phyloP scores from a whole-genome alignment of 2,329 filamentous ascomycete species.

The Scedosporium dehoogii region DNA sequence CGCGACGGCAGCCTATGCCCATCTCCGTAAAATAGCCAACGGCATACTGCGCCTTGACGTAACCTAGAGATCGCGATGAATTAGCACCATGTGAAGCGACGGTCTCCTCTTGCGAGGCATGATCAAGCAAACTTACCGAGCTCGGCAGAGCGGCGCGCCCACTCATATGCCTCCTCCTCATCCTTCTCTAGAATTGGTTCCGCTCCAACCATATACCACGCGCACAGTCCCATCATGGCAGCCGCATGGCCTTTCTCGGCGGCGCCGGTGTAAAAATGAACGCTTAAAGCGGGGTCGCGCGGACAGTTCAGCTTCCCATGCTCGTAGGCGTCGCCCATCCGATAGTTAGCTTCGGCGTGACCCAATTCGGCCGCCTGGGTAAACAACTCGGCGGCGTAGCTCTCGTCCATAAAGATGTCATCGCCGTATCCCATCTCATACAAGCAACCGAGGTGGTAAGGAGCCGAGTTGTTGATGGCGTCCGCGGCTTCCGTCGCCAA shows the following conservation, averaged over 20 bases:
- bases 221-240: slow-evolving; percentile 97
- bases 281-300: slow-evolving; percentile 80
- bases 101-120: too few species aligned
- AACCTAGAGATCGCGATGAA: slow-evolving; percentile 32
- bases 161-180: slow-evolving; percentile 92
- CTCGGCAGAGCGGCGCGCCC: slow-evolving; percentile 80
- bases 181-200: slow-evolving; percentile 89
- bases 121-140: slow-evolving; percentile 50
- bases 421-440: slow-evolving; percentile 93
- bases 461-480: slow-evolving; percentile 81
- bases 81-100: neutral
- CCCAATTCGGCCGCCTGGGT: slow-evolving; percentile 90
- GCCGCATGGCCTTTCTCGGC: slow-evolving; percentile 73
- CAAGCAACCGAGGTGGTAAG: slow-evolving; percentile 78
- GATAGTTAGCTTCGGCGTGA: slow-evolving; percentile 74
- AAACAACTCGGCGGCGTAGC: slow-evolving; percentile 86
- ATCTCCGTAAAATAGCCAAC: slow-evolving; percentile 97
- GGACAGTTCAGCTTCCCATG: slow-evolving; percentile 82
- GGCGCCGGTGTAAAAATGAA: slow-evolving; percentile 94
- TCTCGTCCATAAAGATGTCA: slow-evolving; percentile 83
- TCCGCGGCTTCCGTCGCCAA: slow-evolving; percentile 85
- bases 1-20: slow-evolving; percentile 90
- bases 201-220: slow-evolving; percentile 96
- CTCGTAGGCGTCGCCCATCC: slow-evolving; percentile 95
- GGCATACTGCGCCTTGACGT: slow-evolving; percentile 76